Evolutionary conservation across 257 asterid genomes (phyloP), one percentile per base, ranked within the genome.

Genomic region (Solanum chilense): DNA sequence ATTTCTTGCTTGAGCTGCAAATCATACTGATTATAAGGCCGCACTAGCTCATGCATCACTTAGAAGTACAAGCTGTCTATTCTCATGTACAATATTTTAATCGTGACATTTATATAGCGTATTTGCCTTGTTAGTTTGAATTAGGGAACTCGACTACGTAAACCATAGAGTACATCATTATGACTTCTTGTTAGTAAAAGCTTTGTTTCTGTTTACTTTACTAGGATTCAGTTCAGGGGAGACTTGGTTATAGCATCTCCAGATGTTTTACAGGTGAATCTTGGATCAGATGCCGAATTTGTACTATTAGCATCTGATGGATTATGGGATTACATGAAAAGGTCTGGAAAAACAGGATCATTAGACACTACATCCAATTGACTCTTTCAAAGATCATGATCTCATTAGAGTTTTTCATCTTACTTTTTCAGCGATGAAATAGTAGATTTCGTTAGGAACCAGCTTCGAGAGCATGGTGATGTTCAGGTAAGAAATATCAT

Each of bases 221-320:
- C 62, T 94, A 97, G 98, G 91, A 45, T 97, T 90, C 91, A 88
- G 88, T 90, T 94, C 76, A 90, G 52, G 13, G 98, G 96, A 81
- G 97, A 97, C 91, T 93, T 97, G 90, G 94, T 97, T 75, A 92
- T 95, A 6, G 92, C 97, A 25, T 83, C 76, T 88, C 99, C 99
- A 29, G 99, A 97, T 93, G 95, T 96, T 87, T 92, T 89, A 89
- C 98, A 93, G 91, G 92, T 93, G 47, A 86, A 89, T 85, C 92
- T 96, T 52, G 97, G 95, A 91, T 85, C 96, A 9, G 99, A 96
- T 87, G 88, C 91, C 11, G 99, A 97, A 88, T 96, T 95, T 86
- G 23, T 95, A 69, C 73, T 97, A 75, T 89, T 96, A 88, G 99
- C 99, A 20, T 95, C 98, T 68, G 99, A 97, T 93, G 99, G 99